Base-by-base conservation (phyloP, 495 filamentous ascomycete species). In the Tetracladium marchalianum region DNA sequence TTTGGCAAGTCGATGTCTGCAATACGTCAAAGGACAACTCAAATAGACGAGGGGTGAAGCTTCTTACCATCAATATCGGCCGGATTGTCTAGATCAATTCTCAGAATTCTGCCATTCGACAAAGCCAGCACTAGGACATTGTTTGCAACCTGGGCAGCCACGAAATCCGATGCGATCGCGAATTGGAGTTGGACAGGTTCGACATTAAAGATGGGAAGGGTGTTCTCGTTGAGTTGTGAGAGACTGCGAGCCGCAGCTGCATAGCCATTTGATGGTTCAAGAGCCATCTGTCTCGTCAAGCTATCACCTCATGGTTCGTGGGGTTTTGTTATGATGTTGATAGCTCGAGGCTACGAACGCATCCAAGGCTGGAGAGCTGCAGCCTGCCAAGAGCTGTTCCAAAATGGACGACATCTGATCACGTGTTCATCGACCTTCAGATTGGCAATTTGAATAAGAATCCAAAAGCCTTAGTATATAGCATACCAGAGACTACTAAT, bases 1-100 rank as follows among this genome's bases (percentile, higher is more conserved):
- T 92, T 94, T 22, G 93, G 93, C 24, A 98, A 82, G 61, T 97
- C 93, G 60, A 97, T 95, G 66, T 98, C 90, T 94, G 44, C 11
- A 11, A 7, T 12, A 8, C 32, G 33, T 59, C 33, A 59, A 44
- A 22, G n/a, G 17, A 11, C 2, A 27, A 35, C 3, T 18, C 12
- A 5, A 2, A 2, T 4, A 27, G 4, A 41, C 10, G 33, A 39
- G 38, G n/a, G 27, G 7, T 8, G 2, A 27, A 27, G 22, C 22
- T 6, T 8, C 43, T 44, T 57, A 95, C 89, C 90, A 66, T 98
- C 93, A 45, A 98, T 93, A 64, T 97, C 90, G 55, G 85, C 86
- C 31, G 93, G 86, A 57, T 78, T 82, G 64, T 95, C 90, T 13
- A 98, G 70, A 61, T 98, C 92, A 59, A 98, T 97, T 41, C 92